Evolutionary conservation across 2,329 filamentous ascomycete genomes (phyloP), one percentile per base, ranked within the genome.

Genomic region (Neurospora sp.): DNA sequence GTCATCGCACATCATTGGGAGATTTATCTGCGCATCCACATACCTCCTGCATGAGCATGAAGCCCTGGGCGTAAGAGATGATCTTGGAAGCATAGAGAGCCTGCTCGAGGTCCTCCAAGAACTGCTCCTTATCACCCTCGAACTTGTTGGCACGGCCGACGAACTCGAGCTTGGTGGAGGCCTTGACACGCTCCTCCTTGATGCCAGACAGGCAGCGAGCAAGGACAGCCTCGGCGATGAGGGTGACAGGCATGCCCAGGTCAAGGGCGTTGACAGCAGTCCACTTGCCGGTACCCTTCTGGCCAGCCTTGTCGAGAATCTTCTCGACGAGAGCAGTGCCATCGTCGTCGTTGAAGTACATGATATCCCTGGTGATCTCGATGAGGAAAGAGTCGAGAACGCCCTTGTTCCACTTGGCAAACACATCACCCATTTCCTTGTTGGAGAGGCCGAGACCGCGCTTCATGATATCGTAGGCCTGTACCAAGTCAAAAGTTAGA

Each of bases 391-490:
- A 97, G 86, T 99, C 96, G 73, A 99, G 87, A 75, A 99, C 96
- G 78, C 96, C 96, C 84, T 91, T 97, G 89, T 99, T 99, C 96
- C 96, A 99, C 86, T 96, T 89, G 80, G 91, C 85, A 81, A 99
- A 91, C 77, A 95, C 90, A 78, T 98, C 94, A 75, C 93, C 95
- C 78, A 99, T 98, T 86, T 98, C 96, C 88, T 96, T 96, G 87
- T 89, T 88, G 78, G 84, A 85, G 81, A 99, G 83, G 73, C 93
- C 93, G 66, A 99, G 89, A 82, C 94, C 96, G 76, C 96, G 95
- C 90, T 98, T 98, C 91, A 99, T 92, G 85, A 99, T 97, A 82
- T 99, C 96, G 85, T 99, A 99, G 78, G 96, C 96, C 95, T 97
- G 37, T 12, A 19, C 62, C 39, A 33, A 40, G 8, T 67, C 37